These are phyloP conservation scores for Euptelea pleiosperma DNA, from an alignment of 164 flowering plant species.

Conservation along the genomic window DNA sequence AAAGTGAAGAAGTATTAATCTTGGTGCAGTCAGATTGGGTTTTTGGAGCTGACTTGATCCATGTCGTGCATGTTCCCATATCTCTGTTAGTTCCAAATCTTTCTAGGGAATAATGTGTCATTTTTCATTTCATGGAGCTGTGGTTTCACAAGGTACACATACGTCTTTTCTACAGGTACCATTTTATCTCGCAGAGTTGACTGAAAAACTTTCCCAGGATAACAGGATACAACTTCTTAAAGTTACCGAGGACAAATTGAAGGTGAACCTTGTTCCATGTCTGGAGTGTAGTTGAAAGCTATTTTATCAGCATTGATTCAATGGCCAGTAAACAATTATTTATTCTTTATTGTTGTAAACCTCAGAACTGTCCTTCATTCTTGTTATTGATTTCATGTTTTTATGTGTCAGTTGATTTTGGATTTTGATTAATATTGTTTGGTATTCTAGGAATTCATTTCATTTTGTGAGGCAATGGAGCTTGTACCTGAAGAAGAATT, in stretches of 20 bases:
- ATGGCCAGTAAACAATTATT: neutral
- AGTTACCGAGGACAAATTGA: constrained; percentile 67
- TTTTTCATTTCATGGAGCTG: neutral
- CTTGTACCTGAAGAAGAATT: constrained; percentile 88
- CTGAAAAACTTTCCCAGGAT: constrained; percentile 58
- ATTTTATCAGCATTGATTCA: neutral
- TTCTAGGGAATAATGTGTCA: too few relatives aligned
- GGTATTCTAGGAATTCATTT: constrained; percentile 64
- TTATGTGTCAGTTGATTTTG: neutral
- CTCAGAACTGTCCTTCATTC: neutral
- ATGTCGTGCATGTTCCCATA: too few relatives aligned
- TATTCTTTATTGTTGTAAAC: neutral
- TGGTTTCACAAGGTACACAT: neutral
- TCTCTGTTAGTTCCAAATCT: too few relatives aligned
- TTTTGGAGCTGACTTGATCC: too few relatives aligned
- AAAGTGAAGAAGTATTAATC: too few relatives aligned
- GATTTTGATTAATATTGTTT: constrained; percentile 6
- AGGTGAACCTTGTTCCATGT: constrained; percentile 44
- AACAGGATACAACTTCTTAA: constrained; percentile 65
- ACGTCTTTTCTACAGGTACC: constrained; percentile 55
- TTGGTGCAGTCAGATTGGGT: too few relatives aligned
- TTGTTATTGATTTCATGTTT: neutral
- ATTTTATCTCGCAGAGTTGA: constrained; percentile 84
- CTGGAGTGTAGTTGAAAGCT: neutral
- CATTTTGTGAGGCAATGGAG: constrained; percentile 95